Percentiles rank a stretch among this genome's conserved stretches.
These are phyloP conservation scores for Yamadazyma membranifaciens DNA, from an alignment of 1,139 yeast species.

Conservation along the genomic window DNA sequence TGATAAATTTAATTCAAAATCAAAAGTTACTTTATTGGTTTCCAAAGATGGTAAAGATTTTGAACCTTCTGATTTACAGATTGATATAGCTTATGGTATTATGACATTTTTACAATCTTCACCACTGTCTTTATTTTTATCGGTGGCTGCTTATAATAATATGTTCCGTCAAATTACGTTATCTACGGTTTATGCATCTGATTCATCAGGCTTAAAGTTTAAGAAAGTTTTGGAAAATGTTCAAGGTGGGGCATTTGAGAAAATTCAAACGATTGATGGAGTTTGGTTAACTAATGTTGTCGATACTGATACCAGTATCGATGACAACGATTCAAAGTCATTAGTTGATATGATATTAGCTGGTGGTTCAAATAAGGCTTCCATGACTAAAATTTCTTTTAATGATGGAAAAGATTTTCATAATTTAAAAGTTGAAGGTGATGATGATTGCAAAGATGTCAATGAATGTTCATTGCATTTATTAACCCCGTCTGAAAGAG, in stretches of 20 bases:
- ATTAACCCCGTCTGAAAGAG: constrained; percentile 46
- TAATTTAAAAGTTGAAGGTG: constrained; percentile 43
- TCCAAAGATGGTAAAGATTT: constrained; percentile 60
- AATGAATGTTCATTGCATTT: constrained; percentile 59
- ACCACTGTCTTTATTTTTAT: constrained; percentile 53
- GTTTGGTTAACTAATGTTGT: constrained; percentile 59
- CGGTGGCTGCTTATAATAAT: constrained; percentile 31
- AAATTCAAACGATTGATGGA: constrained; percentile 66
- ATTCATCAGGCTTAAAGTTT: constrained; percentile 61
- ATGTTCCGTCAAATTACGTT: constrained; percentile 16
- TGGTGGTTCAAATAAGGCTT: constrained; percentile 19
- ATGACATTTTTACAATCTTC: constrained; percentile 57
- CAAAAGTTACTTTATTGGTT: constrained; percentile 48
- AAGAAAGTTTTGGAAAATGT: constrained; percentile 45
- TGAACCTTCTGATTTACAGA: constrained; percentile 49
- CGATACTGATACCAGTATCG: constrained; percentile 13
- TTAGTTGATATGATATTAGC: constrained; percentile 30
- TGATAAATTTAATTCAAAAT: constrained; percentile 43
- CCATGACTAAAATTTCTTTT: constrained; percentile 42
- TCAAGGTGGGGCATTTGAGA: constrained; percentile 43
- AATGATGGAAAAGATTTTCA: constrained; percentile 70
- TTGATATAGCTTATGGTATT: constrained; percentile 43
- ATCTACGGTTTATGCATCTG: constrained; percentile 55
- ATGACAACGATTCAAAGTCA: constrained; percentile 19
- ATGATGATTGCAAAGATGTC: constrained; percentile 44